Evolutionary conservation across 495 filamentous ascomycete genomes (phyloP), one percentile per base, ranked within the genome.

Genomic region (Aspergillus leporis): DNA sequence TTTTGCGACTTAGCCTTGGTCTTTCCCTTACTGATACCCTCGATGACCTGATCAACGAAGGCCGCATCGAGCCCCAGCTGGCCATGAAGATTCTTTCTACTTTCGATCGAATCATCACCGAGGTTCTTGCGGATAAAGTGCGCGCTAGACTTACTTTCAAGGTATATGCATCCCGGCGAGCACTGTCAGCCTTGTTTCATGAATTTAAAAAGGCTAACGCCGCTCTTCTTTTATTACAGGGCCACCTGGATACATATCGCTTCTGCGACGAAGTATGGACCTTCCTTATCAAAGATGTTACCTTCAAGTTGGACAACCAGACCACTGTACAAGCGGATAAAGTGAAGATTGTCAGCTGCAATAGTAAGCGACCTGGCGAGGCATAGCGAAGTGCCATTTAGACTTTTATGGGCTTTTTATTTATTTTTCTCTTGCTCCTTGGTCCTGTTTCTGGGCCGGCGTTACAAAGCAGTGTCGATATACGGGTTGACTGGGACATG

Each of bases 221-320:
- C 49, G 16, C 52, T 65, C 14, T 4, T 53, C 9, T 32, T 9
- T 28, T 13, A 0, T 14, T 58, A 25, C 67, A 98, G 94, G 95
- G 94, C 30, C 93, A 95, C 64, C 87, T 99, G 48, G 94, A 99
- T 73, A 99, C 95, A 30, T 99, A 99, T 80, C 91, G 95, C 65
- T 99, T 98, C 83, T 99, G 95, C 80, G 95, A 99, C 75, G 95
- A 99, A 78, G 95, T 99, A 54, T 99, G 95, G 95, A 99, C 95
- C 2, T 99, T 99, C 79, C 82, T 98, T 60, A 94, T 99, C 76
- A 97, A 97, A 74, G 93, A 98, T 60, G 92, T 98, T 55, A 92
- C 87, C 23, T 97, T 99, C 83, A 98, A 98, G 77, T 86, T 99
- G 74, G 91, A 96, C 60, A 91, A 91, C 67, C 83, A 86, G 60